Conservation (phyloP, 2,329 filamentous ascomycete species). For the Ascosphaera acerosa region DNA sequence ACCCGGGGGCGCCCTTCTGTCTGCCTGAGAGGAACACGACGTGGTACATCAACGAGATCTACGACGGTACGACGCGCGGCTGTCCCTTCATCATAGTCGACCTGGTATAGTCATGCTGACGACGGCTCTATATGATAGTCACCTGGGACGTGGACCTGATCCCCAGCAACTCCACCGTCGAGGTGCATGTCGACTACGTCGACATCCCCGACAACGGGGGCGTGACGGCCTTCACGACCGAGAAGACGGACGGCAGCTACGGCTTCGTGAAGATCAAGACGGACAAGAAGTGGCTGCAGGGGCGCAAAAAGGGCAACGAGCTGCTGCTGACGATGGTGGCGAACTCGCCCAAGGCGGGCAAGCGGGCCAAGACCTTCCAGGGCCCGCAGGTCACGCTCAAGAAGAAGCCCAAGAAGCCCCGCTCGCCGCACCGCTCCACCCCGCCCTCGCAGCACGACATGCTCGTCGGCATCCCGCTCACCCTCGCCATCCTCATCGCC, state of each 20-base stretch:
- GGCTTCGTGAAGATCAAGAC: constrained; percentile 17
- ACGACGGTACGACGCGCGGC: background rate
- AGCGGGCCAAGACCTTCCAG: constrained; percentile 9
- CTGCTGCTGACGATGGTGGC: constrained; percentile 15
- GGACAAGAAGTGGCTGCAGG: constrained; percentile 18
- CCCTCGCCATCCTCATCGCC: constrained; percentile 13
- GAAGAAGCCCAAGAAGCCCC: constrained; percentile 13
- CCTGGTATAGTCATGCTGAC: too few species aligned
- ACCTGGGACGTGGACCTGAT: constrained; percentile 16
- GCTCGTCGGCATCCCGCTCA: constrained; percentile 19
- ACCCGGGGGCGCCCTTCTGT: background rate
- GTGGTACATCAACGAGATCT: background rate
- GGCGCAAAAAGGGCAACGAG: constrained; percentile 12
- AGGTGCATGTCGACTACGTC: constrained; percentile 12
- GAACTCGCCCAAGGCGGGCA: constrained; percentile 5
- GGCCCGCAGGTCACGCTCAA: constrained; percentile 16
- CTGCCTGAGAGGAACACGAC: background rate
- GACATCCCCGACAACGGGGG: constrained; percentile 11
- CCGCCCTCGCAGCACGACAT: constrained; percentile 13
- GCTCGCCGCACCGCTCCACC: constrained; percentile 11
- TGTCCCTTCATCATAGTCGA: too few species aligned
- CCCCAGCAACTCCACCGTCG: constrained; percentile 11
- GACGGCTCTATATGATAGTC: too few species aligned
- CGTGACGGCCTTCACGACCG: constrained; percentile 15
- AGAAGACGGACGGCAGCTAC: constrained; percentile 13